These are phyloP conservation scores for Diaporthe australafricana DNA, from an alignment of 2,329 filamentous ascomycete species.

Conservation along the genomic window DNA sequence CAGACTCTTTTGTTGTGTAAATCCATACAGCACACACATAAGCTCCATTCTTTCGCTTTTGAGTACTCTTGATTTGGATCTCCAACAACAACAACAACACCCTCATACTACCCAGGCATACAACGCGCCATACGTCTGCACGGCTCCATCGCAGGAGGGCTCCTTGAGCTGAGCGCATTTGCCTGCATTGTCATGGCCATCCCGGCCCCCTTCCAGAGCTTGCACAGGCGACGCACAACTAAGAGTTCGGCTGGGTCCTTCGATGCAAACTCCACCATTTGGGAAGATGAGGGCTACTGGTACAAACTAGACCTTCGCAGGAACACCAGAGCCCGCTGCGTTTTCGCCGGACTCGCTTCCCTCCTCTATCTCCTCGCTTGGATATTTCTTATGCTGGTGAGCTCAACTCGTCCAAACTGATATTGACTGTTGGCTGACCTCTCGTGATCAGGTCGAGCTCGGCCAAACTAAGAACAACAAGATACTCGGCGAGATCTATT, in stretches of 20 bases:
- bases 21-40: conserved; percentile 4
- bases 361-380: conserved; percentile 79
- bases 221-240: conserved; percentile 35
- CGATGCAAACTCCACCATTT: conserved; percentile 30
- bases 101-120: background rate
- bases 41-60: background rate
- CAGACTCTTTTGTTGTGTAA: background rate
- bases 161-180: conserved; percentile 30
- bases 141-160: background rate
- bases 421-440: conserved; percentile 22
- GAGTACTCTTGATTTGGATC: background rate
- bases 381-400: conserved; percentile 82
- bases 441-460: conserved; percentile 65
- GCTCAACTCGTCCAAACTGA: conserved; percentile 32
- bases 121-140: background rate
- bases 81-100: background rate
- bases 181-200: conserved; percentile 30
- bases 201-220: conserved; percentile 30
- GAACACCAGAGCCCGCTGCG: conserved; percentile 64
- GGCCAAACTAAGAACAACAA: conserved; percentile 74
- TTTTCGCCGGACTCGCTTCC: conserved; percentile 73
- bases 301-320: conserved; percentile 51
- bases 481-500: conserved; percentile 79
- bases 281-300: conserved; percentile 34
- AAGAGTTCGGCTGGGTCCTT: conserved; percentile 38